Conservation (phyloP, 2,329 filamentous ascomycete genomes). For the Penicillium brasilianum region DNA sequence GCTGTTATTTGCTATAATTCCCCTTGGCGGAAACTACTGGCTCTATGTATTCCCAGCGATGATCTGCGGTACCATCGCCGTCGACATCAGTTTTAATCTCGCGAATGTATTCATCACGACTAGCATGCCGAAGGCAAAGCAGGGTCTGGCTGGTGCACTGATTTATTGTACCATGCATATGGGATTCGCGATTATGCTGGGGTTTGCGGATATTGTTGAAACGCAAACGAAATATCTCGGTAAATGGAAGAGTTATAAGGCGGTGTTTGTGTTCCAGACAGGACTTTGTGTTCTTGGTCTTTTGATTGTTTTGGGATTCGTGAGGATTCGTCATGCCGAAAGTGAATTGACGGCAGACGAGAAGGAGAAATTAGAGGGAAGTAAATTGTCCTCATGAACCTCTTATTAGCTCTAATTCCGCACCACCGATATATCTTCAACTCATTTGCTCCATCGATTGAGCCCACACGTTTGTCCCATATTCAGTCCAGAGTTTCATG, state of each 20-base stretch:
- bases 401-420: no score
- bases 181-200: slow-evolving; percentile 73
- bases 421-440: no score
- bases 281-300: slow-evolving; percentile 60
- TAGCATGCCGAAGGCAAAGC: slow-evolving; percentile 66
- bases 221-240: slow-evolving; percentile 56
- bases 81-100: slow-evolving; percentile 77
- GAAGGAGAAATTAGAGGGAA: slow-evolving; percentile 40
- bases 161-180: slow-evolving; percentile 74
- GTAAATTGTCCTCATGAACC: no score
- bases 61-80: slow-evolving; percentile 69
- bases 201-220: slow-evolving; percentile 68
- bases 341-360: slow-evolving; percentile 65
- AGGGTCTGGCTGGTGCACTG: slow-evolving; percentile 73
- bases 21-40: slow-evolving; percentile 67
- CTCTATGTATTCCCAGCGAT: slow-evolving; percentile 70
- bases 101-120: slow-evolving; percentile 80
- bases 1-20: slow-evolving; percentile 69
- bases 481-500: no score
- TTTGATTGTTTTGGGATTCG: slow-evolving; percentile 58
- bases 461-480: no score
- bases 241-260: slow-evolving; percentile 62
- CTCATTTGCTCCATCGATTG: no score
- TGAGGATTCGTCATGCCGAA: slow-evolving; percentile 61
- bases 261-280: slow-evolving; percentile 68